Base-by-base conservation (phyloP, 2,329 filamentous ascomycete species). In the Exophiala dermatitidis region DNA sequence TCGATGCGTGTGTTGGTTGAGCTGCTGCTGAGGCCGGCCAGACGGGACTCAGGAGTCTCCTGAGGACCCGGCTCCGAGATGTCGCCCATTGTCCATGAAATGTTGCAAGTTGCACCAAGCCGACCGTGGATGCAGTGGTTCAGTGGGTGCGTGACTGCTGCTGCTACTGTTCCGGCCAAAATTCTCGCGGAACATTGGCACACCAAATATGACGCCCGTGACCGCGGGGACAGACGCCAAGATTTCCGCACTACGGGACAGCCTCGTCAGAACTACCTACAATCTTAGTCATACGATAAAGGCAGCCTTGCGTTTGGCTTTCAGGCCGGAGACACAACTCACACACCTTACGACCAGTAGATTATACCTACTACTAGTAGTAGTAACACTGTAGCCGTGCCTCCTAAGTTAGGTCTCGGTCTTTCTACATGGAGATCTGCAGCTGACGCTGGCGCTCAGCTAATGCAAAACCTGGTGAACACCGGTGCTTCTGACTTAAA, bases 1-100 rank as follows among this genome's bases (percentile, higher is more conserved):
- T 62, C 57, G 32, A 56, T 61, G n/a, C 60, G 58, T 26, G 53
- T 42, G 31, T 54, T 58, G 33, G 60, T 62, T 26, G 60, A 62
- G 40, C 58, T 57, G 51, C 57, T 60, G 12, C 51, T 53, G 30
- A 61, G 53, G 32, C 46, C 55, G 28, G 46, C 28, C 38, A 57
- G 29, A 10, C 52, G 52, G 49, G 42, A 40, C 29, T 50, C 54
- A 44, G 44, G 34, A 34, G 46, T 48, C 9, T 57, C 54, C 41
- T 34, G 48, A 46, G 44, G 19, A 36, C 38, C 43, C 30, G 52
- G 32, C 31, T 57, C 51, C 10, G 54, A 49, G 19, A n/a, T 59
- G 48, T 54, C 57, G 3, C 57, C 57, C 57, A 59, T 59, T 29
- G 38, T 53, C 52, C 57, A 55, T 55, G 52, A 52, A 54, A 29